Evolutionary conservation across 2,329 filamentous ascomycete genomes (phyloP).

Genomic region (Tympanopsis confertula): DNA sequence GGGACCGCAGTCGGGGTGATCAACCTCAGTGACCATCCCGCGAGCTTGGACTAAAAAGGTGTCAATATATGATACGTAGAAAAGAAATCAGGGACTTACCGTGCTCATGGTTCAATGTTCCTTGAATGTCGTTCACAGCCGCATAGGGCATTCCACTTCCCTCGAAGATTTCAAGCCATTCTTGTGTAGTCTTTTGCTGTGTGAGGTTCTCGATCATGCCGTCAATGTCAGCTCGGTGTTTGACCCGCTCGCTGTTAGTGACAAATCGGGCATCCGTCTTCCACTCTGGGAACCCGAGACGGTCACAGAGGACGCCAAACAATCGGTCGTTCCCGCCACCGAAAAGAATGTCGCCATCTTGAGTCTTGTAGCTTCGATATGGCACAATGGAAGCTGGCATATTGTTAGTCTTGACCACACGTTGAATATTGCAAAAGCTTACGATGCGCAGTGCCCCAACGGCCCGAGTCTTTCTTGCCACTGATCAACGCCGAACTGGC

Average conservation of each 20-base stretch:
- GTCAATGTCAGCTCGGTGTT: conserved; percentile 69
- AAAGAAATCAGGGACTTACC: conserved; percentile 31
- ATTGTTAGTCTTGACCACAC: conserved; percentile 3
- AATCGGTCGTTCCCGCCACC: conserved; percentile 64
- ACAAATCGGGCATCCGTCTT: conserved; percentile 45
- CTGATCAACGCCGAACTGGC: conserved; percentile 84
- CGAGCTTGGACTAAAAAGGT: conserved; percentile 44
- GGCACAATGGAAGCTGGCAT: conserved; percentile 84
- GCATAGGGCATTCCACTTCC: conserved; percentile 91
- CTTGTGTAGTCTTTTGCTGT: conserved; percentile 64
- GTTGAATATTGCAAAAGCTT: conserved; percentile 16
- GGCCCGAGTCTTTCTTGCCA: conserved; percentile 72
- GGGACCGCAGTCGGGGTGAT: conserved; percentile 72
- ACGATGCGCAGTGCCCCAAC: conserved; percentile 96
- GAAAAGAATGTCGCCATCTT: conserved; percentile 58
- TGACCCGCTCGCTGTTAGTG: conserved; percentile 51
- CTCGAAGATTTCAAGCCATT: conserved; percentile 80
- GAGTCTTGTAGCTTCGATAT: conserved; percentile 73
- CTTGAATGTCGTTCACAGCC: conserved; percentile 85
- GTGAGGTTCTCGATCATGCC: conserved; percentile 67
- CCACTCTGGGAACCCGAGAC: conserved; percentile 46
- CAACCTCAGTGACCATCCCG: conserved; percentile 78
- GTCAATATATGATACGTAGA: background rate
- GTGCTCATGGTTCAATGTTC: conserved; percentile 73
- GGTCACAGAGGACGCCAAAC: conserved; percentile 52